phyloP scores from a whole-genome alignment of 768 basidiomycete species.

The Lactifluus pinguis region DNA sequence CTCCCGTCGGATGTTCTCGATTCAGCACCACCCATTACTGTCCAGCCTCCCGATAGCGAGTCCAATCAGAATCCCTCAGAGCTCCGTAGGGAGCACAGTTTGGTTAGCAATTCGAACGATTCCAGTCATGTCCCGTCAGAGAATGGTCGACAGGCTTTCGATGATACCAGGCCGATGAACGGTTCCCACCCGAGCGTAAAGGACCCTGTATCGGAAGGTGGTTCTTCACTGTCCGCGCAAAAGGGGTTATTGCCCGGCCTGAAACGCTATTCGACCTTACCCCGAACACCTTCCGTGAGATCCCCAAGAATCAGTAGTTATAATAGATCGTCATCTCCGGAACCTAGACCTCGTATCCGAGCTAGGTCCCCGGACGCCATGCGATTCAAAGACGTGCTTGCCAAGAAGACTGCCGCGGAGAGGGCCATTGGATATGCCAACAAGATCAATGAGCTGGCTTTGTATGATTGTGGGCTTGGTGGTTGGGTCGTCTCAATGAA shows the following conservation, averaged over 20 bases:
- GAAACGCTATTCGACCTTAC: slow-evolving; percentile 47
- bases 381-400: slow-evolving; percentile 55
- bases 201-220: slow-evolving; percentile 3
- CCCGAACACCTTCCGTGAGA: slow-evolving; percentile 50
- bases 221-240: slow-evolving; percentile 12
- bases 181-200: not conserved
- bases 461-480: slow-evolving; percentile 63
- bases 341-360: slow-evolving; percentile 26
- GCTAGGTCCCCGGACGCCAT: slow-evolving; percentile 54
- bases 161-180: not conserved
- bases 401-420: slow-evolving; percentile 49
- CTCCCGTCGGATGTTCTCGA: not conserved
- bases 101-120: slow-evolving; percentile 23
- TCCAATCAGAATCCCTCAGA: not conserved
- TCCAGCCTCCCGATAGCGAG: not conserved
- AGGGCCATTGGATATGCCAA: slow-evolving; percentile 64
- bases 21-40: not conserved
- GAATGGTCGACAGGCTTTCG: slow-evolving; percentile 17
- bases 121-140: slow-evolving; percentile 17
- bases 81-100: slow-evolving; percentile 23
- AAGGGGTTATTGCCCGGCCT: slow-evolving; percentile 25
- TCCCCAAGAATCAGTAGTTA: slow-evolving; percentile 7
- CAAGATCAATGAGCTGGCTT: slow-evolving; percentile 76
- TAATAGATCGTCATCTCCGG: slow-evolving; percentile 19
- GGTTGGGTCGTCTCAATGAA: slow-evolving; percentile 63